Evolutionary conservation across 805 yeast species (phyloP), one percentile per base, ranked within the genome.

Genomic region (Spathaspora sp.): DNA sequence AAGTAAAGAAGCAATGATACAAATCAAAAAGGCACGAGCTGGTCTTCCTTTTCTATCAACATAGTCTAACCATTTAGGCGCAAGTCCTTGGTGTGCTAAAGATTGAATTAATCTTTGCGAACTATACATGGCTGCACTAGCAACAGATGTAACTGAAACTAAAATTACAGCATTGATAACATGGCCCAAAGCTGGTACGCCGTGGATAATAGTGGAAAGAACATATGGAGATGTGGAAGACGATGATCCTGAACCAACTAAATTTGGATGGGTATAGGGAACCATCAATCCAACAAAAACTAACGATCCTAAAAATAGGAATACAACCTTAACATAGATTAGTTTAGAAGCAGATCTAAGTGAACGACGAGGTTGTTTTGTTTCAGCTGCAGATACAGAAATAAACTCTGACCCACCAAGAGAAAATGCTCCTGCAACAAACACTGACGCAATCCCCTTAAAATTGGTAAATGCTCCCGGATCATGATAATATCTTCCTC

Each of bases 31-130:
- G 2, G 74, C 73, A 52, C 73, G 64, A 51, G 70, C 65, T 3
- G 78, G 78, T 56, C 78, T 59, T 44, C 78, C 78, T 4, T 58
- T 49, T 50, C 66, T 69, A 61, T 73, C 78, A 44, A 73, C 69
- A 52, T 68, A 73, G 56, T 70, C 67, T 54, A 73, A 73, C 50
- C 60, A 64, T 39, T 50, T 47, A 12, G 77, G 77, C 2, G 76
- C 77, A 57, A 72, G 66, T 9, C 74, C 74, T 54, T 73, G 77
- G 50, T 70, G 73, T 8, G 76, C 60, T 54, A 73, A 66, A 7
- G 78, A 72, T 50, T 70, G 73, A 50, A 73, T 63, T 47, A 74
- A 69, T 59, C 78, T 62, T 23, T 76, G 73, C 40, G 70, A 65
- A 2, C 76, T 69, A 59, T 73, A 73, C 57, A 73, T 68, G 18